A percentile compares a stretch with the other conserved stretches of the same genome.
Evolutionary conservation across 2,329 filamentous ascomycete genomes (phyloP).

Genomic region (Stagonosporopsis chrysanthemi): DNA sequence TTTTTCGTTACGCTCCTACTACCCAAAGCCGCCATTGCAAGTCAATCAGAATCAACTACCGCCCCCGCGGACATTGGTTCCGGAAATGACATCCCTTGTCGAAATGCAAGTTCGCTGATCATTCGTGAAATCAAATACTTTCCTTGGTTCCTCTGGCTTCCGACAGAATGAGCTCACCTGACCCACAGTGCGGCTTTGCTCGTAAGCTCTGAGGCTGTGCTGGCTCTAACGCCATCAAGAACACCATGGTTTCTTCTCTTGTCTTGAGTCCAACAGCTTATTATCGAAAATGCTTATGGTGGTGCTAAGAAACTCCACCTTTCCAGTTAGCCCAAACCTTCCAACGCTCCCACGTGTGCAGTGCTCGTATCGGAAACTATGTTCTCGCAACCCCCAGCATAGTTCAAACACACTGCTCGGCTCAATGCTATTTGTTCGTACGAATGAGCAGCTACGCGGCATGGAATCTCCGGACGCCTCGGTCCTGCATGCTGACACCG

Average conservation of each 20-base stretch:
- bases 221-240: not conserved
- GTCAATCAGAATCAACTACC: too few relatives aligned
- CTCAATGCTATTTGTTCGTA: not conserved
- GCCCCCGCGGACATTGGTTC: not conserved
- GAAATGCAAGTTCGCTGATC: not conserved
- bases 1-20: not conserved
- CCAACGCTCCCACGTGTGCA: constrained; percentile 3
- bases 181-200: not conserved
- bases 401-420: not conserved
- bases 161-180: not conserved
- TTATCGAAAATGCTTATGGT: not conserved
- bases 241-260: not conserved
- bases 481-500: constrained; percentile 19
- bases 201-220: not conserved
- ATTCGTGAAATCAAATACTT: not conserved
- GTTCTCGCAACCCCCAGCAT: constrained; percentile 2
- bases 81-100: not conserved
- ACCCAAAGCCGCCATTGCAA: too few relatives aligned
- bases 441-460: constrained; percentile 10
- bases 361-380: constrained; percentile 6
- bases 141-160: not conserved
- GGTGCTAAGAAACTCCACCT: not conserved
- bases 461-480: constrained; percentile 22
- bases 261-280: constrained; percentile 1
- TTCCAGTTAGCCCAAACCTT: constrained; percentile 2